Conservation (phyloP, 345 rosid species). For the Eucalyptus brandiana region DNA sequence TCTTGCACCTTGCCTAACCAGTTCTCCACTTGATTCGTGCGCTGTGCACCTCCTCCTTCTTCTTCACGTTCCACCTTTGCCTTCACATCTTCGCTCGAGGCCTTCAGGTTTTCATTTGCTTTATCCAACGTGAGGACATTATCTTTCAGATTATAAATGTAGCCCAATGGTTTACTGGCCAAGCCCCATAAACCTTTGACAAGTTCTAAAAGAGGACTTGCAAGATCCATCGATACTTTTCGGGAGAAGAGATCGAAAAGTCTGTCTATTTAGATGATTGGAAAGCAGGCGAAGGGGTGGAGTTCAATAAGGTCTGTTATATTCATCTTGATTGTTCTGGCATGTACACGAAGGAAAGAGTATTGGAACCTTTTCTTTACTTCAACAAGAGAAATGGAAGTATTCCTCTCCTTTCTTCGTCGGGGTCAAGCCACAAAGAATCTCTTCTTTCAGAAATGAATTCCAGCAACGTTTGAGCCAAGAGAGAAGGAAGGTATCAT, state of each 20-base stretch:
- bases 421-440: background rate
- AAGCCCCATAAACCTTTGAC: background rate
- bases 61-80: background rate
- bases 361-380: background rate
- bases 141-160: background rate
- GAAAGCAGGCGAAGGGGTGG: background rate
- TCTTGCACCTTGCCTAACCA: too few relatives aligned
- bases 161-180: background rate
- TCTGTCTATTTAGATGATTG: background rate
- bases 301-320: background rate
- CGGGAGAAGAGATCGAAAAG: background rate
- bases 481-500: background rate
- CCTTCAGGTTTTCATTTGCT: background rate
- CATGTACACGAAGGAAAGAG: background rate
- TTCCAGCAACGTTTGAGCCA: background rate
- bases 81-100: background rate
- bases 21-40: background rate
- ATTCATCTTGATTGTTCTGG: background rate
- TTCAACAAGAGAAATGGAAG: background rate
- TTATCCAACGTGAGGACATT: background rate
- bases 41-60: rapidly evolving
- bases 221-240: background rate
- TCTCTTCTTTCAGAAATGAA: background rate
- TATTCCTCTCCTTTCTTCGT: background rate
- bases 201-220: background rate